Conservation (phyloP, 139 green algal genomes). For the Closterium sp. region DNA sequence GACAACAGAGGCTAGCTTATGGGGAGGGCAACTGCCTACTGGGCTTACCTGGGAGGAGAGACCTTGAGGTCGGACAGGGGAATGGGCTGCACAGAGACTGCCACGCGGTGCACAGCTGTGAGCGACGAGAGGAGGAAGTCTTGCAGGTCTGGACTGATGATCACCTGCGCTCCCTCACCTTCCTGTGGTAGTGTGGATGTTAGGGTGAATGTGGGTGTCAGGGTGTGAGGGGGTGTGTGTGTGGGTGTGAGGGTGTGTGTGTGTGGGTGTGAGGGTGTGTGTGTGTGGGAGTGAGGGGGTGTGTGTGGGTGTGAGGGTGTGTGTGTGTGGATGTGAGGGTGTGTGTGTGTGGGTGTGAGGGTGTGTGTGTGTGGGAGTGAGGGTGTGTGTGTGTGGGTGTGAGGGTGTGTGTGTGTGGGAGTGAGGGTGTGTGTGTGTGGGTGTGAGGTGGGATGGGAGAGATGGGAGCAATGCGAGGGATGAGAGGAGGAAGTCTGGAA, state of each 20-base stretch:
- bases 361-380: not conserved
- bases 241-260: not conserved
- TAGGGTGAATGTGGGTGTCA: not conserved
- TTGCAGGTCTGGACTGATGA: slow-evolving; percentile 30
- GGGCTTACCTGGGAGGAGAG: not conserved
- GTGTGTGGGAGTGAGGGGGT: too few relatives aligned
- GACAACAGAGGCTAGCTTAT: too few relatives aligned
- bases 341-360: not conserved
- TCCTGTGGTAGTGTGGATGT: slow-evolving; percentile 7
- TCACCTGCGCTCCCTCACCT: slow-evolving; percentile 42
- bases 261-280: not conserved
- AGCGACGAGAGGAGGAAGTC: slow-evolving; percentile 28
- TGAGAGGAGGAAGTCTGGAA: too few relatives aligned
- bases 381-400: not conserved
- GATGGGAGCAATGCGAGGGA: too few relatives aligned
- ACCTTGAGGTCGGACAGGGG: slow-evolving; percentile 22
- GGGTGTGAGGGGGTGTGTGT: too few relatives aligned
- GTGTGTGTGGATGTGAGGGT: not conserved
- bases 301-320: not conserved
- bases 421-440: not conserved
- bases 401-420: not conserved
- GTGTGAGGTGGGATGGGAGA: not conserved
- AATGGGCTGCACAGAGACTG: slow-evolving; percentile 12
- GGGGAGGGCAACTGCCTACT: too few relatives aligned
- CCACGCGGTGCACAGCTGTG: not conserved